These are phyloP conservation scores for Pythium phragmitis DNA, from an alignment of 352 stramenopile genomes.

Conservation along the genomic window DNA sequence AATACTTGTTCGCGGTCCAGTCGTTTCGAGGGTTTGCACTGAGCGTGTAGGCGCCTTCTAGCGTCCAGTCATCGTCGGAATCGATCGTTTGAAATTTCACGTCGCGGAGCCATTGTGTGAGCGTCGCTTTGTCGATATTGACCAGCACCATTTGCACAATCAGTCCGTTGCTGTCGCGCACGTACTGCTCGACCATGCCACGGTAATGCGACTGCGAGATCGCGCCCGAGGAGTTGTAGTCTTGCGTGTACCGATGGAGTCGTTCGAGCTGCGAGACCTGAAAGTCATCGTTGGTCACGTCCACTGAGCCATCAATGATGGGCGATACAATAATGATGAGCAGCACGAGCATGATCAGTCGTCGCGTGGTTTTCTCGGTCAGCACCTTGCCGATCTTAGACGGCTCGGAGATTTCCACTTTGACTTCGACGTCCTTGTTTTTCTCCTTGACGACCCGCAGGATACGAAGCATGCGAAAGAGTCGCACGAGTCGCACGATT, in stretches of 20 bases:
- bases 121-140: slow-evolving; percentile 39
- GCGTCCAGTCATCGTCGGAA: slow-evolving; percentile 48
- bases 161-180: slow-evolving; percentile 68
- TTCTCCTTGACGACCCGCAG: slow-evolving; percentile 76
- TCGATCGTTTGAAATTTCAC: slow-evolving; percentile 60
- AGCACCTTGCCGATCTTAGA: slow-evolving; percentile 94
- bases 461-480: slow-evolving; percentile 91
- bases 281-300: slow-evolving; percentile 73
- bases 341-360: slow-evolving; percentile 90
- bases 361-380: slow-evolving; percentile 92
- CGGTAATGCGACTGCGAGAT: slow-evolving; percentile 51
- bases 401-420: slow-evolving; percentile 81
- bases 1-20: slow-evolving; percentile 56
- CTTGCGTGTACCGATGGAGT: slow-evolving; percentile 78
- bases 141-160: slow-evolving; percentile 63
- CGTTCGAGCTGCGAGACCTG: slow-evolving; percentile 74
- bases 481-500: slow-evolving; percentile 90
- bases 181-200: slow-evolving; percentile 66
- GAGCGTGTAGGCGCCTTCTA: slow-evolving; percentile 36
- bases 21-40: slow-evolving; percentile 66
- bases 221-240: slow-evolving; percentile 70
- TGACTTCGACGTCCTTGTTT: slow-evolving; percentile 56
- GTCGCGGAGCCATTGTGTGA: slow-evolving; percentile 54
- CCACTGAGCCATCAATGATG: slow-evolving; percentile 75
- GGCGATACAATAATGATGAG: slow-evolving; percentile 86